Base-by-base conservation (phyloP, 805 yeast species). In the Ogataea polymorpha region DNA sequence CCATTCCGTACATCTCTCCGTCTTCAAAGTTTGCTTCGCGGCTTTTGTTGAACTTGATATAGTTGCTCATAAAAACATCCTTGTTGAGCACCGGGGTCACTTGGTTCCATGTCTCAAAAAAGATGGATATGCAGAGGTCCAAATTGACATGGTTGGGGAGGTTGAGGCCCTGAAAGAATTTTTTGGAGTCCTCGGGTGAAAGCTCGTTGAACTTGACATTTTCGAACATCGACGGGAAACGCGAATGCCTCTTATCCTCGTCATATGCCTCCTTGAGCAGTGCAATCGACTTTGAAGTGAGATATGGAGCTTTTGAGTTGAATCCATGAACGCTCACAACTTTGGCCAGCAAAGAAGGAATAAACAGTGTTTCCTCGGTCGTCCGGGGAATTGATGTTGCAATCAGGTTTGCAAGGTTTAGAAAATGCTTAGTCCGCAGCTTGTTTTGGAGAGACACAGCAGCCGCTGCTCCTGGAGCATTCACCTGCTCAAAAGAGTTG, bases 401-500 rank as follows among this genome's bases (percentile, higher is more conserved):
- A 5, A 84, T 88, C 20, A 77, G 58, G 16, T 72, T 72, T 1
- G 82, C 77, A 37, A 77, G 56, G 51, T 72, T 74, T 33, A 71
- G 53, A 32, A 71, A 67, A 46, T 70, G 64, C 35, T 63, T 64
- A 24, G 75, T 70, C 20, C 71, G 62, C 41, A 68, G 61, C 35
- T 61, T 66, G 45, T 72, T 71, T 40, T 72, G 71, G 32, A 68
- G 62, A 6, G 74, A 75, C 68, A 82, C 77, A 23, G 82, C 79
- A 14, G 89, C 88, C 2, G 82, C 80, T 2, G 86, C 77, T 5
- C 88, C 89, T 0, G 89, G 88, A 1, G 91, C 90, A 44, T 85
- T 86, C 28, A 69, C 68, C 41, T 75, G 80, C 54, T 81, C 86
- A 49, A 77, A 77, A 3, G 79, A 72, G 23, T 50, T 49, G 42